Evolutionary conservation across 2,329 filamentous ascomycete genomes (phyloP).

Genomic region (Orbilia javanica): DNA sequence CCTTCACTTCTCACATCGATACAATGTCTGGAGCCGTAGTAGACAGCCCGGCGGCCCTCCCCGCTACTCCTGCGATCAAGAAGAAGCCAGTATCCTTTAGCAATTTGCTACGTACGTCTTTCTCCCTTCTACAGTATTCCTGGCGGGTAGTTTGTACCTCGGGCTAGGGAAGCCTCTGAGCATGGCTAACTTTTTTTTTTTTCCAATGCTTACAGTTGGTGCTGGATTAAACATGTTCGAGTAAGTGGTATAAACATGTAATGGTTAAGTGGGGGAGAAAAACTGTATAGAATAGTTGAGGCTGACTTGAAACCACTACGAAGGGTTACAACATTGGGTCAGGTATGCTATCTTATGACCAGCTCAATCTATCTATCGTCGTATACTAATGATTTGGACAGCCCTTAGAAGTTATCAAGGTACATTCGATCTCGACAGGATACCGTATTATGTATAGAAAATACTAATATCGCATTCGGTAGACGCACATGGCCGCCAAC

Average conservation of each 20-base stretch:
- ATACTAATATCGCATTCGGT: slow-evolving; percentile 16
- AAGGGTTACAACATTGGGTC: slow-evolving; percentile 77
- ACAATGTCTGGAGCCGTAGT: slow-evolving; percentile 65
- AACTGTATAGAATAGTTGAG: background rate
- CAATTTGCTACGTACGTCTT: slow-evolving; percentile 81
- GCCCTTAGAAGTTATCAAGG: slow-evolving; percentile 95
- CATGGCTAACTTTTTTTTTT: slow-evolving; percentile 42
- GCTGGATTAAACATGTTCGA: slow-evolving; percentile 97
- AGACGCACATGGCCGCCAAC: slow-evolving; percentile 98
- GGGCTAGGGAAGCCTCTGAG: background rate
- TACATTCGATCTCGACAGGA: slow-evolving; percentile 33
- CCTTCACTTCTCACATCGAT: slow-evolving; percentile 38
- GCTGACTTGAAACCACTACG: slow-evolving; percentile 17
- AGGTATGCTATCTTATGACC: slow-evolving; percentile 67
- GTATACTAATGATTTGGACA: slow-evolving; percentile 68
- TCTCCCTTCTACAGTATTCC: background rate
- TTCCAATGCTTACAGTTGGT: slow-evolving; percentile 72
- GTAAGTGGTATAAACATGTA: slow-evolving; percentile 66
- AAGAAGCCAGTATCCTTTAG: slow-evolving; percentile 99
- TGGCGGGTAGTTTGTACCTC: background rate
- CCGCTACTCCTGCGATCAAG: slow-evolving; percentile 76
- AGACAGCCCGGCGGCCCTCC: slow-evolving; percentile 68
- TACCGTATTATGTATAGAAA: background rate
- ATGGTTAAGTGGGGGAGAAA: background rate
- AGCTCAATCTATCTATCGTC: slow-evolving; percentile 8